Base-by-base conservation (phyloP, 768 basidiomycete species). In the Mycena amicta region DNA sequence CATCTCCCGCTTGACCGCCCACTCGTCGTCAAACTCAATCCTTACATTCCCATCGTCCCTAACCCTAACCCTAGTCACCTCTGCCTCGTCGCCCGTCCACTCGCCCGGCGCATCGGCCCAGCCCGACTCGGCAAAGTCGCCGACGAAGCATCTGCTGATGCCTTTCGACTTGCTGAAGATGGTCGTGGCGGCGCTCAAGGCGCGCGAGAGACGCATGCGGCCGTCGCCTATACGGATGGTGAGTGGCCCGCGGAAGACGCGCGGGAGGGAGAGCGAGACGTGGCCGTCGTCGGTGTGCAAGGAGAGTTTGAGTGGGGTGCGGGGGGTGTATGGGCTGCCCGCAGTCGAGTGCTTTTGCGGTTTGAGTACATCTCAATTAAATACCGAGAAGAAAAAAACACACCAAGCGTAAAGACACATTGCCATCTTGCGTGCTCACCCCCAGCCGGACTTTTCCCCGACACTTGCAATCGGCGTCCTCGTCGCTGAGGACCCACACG, bases 1-100 rank as follows among this genome's bases (percentile, higher is more conserved):
- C n/a, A n/a, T n/a, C n/a, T n/a, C n/a, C n/a, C n/a, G n/a, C n/a
- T n/a, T n/a, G n/a, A n/a, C n/a, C n/a, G n/a, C n/a, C n/a, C n/a
- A n/a, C 29, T 76, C 77, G 52, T 75, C 76, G 22, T 73, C 73
- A 62, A 74, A 80, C 45, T 68, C 67, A 29, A 80, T 65, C 47
- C 66, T 73, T 30, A 80, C 69, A 22, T 64, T 68, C 39, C 78
- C 78, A 58, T 77, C 72, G 31, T 66, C 63, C 37, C 76, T 65
- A 57, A 74, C 73, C n/a, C n/a, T n/a, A n/a, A n/a, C n/a, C n/a
- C n/a, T n/a, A n/a, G n/a, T n/a, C 39, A 75, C 64, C 12, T 66
- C 56, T 23, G 80, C 47, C 61, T 79, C 75, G 52, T 80, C 79
- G 5, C 77, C 76, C 23, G 59, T 50, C 78, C 77, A 79, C 20